A percentile compares a stretch with the other conserved stretches of the same genome.
Evolutionary conservation across 768 basidiomycete species (phyloP).

Genomic region (Lactifluus volemus): DNA sequence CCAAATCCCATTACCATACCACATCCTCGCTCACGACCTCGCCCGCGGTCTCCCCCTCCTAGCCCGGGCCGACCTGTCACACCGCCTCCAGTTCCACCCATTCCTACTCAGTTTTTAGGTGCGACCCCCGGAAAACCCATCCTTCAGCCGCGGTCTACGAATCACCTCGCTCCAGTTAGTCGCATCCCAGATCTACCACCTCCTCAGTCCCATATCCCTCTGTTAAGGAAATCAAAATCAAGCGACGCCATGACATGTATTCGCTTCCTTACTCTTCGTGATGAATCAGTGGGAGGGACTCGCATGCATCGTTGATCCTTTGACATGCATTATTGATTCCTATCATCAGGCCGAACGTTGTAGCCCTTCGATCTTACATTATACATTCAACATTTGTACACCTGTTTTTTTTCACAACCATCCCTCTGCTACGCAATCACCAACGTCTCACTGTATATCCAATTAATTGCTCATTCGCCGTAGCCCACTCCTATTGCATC

Average conservation of each 20-base stretch:
- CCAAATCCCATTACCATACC: slow-evolving; percentile 24
- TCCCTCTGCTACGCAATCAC: slow-evolving; percentile 5
- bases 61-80: slow-evolving; percentile 17
- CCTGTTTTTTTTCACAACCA: slow-evolving; percentile 1
- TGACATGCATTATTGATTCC: not conserved
- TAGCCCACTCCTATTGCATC: not conserved
- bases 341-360: not conserved
- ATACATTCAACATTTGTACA: slow-evolving; percentile 11
- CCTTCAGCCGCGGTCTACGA: slow-evolving; percentile 11
- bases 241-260: slow-evolving; percentile 41
- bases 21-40: slow-evolving; percentile 33
- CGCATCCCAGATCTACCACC: slow-evolving; percentile 21
- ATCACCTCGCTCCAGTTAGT: slow-evolving; percentile 25
- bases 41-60: slow-evolving; percentile 29
- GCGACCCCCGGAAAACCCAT: not conserved
- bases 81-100: slow-evolving; percentile 19
- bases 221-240: slow-evolving; percentile 18
- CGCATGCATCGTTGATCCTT: not conserved
- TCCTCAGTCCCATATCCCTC: not conserved
- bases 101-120: slow-evolving; percentile 15
- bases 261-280: slow-evolving; percentile 40
- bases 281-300: slow-evolving; percentile 20
- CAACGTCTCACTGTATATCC: slow-evolving; percentile 7
- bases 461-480: slow-evolving; percentile 1
- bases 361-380: slow-evolving; percentile 7